Base-by-base conservation (phyloP, 148 eudicot species). In the Dianthus caryophyllus region DNA sequence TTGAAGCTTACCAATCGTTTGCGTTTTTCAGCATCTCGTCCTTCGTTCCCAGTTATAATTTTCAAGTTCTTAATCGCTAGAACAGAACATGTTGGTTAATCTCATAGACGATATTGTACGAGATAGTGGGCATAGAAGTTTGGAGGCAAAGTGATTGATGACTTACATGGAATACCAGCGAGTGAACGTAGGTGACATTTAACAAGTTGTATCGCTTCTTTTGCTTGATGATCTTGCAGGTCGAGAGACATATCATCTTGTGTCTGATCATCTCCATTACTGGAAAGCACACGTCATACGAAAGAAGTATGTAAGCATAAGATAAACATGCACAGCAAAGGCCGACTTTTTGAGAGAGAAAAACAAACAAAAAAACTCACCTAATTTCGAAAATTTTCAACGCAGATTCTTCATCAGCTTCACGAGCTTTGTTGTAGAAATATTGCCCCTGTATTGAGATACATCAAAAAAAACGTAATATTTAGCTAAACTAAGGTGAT, bases 361-460 rank as follows among this genome's bases (percentile, higher is more conserved):
- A 14, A 14, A 30, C 36, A 49, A 7, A 33, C 66, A 49, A 25
- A 17, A 63, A 14, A 14, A 30, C 36, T 50, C 30, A 84, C 87
- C 84, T 71, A 33, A 71, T 74, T 58, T 68, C 77, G 52, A 76
- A 73, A 44, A 73, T 81, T 64, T 63, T 81, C 33, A 25, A 16
- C 18, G 53, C 65, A 14, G 84, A 78, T 81, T 81, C 81, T 71
- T 84, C 87, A 47, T 84, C 82, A 44, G 84, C 83, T 78, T 81
- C 82, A 27, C 81, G 77, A 43, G 87, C 84, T 71, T 76, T 84
- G 43, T 57, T 58, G 50, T 61, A 51, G 71, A 68, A 78, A 66
- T 67, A 73, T 2, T 65, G 68, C n/a, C 84, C 87, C 84, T 83
- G 36, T 33, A 76, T 25, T 60, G 4, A 48, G 7, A 26, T 58